Percentiles rank a stretch among this genome's conserved stretches.
These are phyloP conservation scores for Bacterosira constricta DNA, from an alignment of 108 stramenopile genomes.

Conservation along the genomic window DNA sequence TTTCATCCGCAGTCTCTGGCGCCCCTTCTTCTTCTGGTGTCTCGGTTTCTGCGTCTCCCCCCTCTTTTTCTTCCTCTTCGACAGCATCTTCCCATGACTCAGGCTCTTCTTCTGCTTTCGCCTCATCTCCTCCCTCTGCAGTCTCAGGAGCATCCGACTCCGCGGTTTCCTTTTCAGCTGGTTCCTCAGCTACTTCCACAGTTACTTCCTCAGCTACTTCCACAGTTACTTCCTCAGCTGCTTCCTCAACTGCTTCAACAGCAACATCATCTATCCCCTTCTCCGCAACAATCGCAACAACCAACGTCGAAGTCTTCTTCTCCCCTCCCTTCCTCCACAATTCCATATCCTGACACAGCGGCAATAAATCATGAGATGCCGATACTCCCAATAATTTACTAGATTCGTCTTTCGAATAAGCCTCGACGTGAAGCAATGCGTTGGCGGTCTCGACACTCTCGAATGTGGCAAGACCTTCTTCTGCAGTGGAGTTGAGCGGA, in stretches of 20 bases:
- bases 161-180: neutral
- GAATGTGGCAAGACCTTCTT: slow-evolving; percentile 48
- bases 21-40: slow-evolving; percentile 31
- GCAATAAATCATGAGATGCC: slow-evolving; percentile 61
- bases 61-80: neutral
- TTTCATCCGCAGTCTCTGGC: neutral
- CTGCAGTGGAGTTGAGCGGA: slow-evolving; percentile 46
- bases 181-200: neutral
- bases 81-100: slow-evolving; percentile 12
- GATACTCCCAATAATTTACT: slow-evolving; percentile 55
- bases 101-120: neutral
- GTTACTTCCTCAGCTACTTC: neutral
- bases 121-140: neutral
- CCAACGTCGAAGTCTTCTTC: slow-evolving; percentile 48
- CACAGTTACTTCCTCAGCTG: neutral
- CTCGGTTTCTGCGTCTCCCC: slow-evolving; percentile 11
- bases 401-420: slow-evolving; percentile 50
- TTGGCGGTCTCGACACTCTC: slow-evolving; percentile 64
- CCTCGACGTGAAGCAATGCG: slow-evolving; percentile 65
- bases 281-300: slow-evolving; percentile 60
- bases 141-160: neutral
- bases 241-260: slow-evolving; percentile 3
- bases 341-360: slow-evolving; percentile 43
- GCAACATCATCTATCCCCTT: neutral
- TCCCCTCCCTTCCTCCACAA: slow-evolving; percentile 31